These are phyloP conservation scores for Ceratonia siliqua DNA, from an alignment of 306 rosid species.

Conservation along the genomic window DNA sequence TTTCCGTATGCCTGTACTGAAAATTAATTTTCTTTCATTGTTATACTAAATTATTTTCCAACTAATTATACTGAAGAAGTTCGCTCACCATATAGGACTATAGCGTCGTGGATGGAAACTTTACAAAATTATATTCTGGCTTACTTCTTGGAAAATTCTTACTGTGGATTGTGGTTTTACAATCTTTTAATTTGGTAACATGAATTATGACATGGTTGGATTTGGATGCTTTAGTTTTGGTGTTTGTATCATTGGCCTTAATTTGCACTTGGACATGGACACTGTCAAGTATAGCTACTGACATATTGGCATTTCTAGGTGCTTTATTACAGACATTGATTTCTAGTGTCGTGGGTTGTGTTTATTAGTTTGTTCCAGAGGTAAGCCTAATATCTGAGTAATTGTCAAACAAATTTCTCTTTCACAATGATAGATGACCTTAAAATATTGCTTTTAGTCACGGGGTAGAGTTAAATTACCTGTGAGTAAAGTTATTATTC, in stretches of 20 bases:
- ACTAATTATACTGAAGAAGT: slow-evolving; percentile 13
- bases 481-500: slow-evolving; percentile 15
- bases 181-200: background rate
- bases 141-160: slow-evolving; percentile 3
- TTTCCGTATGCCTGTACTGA: background rate
- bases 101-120: background rate
- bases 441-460: background rate
- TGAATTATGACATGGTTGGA: background rate
- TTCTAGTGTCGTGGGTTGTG: slow-evolving; percentile 1
- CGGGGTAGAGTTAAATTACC: background rate
- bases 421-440: background rate
- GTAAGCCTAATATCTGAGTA: slow-evolving; percentile 1
- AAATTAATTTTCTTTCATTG: background rate
- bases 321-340: background rate
- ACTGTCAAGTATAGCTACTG: background rate
- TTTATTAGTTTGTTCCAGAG: slow-evolving; percentile 2
- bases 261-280: slow-evolving; percentile 20
- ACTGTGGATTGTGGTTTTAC: background rate
- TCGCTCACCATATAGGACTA: background rate
- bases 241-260: slow-evolving; percentile 16
- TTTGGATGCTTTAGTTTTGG: slow-evolving; percentile 5
- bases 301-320: background rate
- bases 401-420: background rate
- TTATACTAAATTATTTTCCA: background rate
- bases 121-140: background rate